Evolutionary conservation across 345 rosid species (phyloP).

Genomic region (Cardamine occulta): DNA sequence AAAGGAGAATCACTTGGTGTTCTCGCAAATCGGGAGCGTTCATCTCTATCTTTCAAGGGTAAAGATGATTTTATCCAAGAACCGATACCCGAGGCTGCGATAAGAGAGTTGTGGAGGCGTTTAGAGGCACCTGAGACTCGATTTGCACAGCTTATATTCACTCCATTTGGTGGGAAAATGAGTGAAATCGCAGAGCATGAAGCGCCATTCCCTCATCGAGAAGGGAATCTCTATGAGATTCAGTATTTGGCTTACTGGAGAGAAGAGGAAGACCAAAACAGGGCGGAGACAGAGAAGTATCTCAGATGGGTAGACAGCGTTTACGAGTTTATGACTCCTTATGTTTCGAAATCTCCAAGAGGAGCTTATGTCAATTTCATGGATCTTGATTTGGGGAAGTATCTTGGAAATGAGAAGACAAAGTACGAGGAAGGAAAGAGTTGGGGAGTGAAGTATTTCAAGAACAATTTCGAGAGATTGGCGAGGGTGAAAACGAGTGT

Average conservation of each 20-base stretch:
- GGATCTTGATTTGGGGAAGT: conserved; percentile 46
- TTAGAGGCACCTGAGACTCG: conserved; percentile 19
- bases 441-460: conserved; percentile 56
- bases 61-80: conserved; percentile 53
- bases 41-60: conserved; percentile 41
- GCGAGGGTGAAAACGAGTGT: conserved; percentile 43
- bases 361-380: conserved; percentile 47
- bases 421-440: conserved; percentile 42
- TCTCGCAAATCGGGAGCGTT: conserved; percentile 26
- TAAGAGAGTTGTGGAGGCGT: conserved; percentile 38
- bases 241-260: conserved; percentile 48
- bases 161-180: conserved; percentile 67
- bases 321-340: conserved; percentile 52
- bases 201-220: conserved; percentile 56
- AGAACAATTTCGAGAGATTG: conserved; percentile 48
- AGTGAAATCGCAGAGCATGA: conserved; percentile 45
- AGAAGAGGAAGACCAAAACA: conserved; percentile 33
- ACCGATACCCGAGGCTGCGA: conserved; percentile 42
- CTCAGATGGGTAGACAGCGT: conserved; percentile 43
- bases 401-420: conserved; percentile 27
- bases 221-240: conserved; percentile 53
- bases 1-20: conserved; percentile 24
- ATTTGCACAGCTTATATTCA: conserved; percentile 40
- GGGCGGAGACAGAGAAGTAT: conserved; percentile 25
- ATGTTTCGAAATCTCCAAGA: conserved; percentile 65